Evolutionary conservation across 2,329 filamentous ascomycete genomes (phyloP).

Genomic region (Monilinia laxa): DNA sequence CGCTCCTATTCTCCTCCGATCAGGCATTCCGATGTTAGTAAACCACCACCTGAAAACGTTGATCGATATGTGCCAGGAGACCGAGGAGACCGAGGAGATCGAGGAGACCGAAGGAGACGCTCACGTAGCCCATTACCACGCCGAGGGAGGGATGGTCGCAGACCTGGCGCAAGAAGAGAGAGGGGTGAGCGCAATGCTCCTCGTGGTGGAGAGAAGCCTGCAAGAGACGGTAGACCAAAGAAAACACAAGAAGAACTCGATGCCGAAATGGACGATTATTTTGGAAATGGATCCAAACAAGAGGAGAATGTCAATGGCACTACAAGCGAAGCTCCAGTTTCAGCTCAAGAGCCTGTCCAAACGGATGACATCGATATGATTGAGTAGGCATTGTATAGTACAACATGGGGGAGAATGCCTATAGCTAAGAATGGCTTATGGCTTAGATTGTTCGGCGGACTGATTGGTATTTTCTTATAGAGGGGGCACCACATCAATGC

Average conservation of each 20-base stretch:
- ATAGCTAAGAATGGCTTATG: background rate
- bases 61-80: constrained; percentile 42
- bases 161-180: constrained; percentile 47
- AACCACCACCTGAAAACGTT: constrained; percentile 39
- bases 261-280: constrained; percentile 97
- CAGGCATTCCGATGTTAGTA: constrained; percentile 41
- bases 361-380: constrained; percentile 70
- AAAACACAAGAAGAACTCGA: constrained; percentile 93
- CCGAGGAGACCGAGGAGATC: constrained; percentile 36
- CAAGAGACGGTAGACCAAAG: constrained; percentile 56
- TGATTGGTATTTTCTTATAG: background rate
- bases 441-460: background rate
- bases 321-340: constrained; percentile 34
- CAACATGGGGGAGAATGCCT: background rate
- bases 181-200: constrained; percentile 44
- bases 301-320: constrained; percentile 36
- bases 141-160: constrained; percentile 51
- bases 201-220: constrained; percentile 45
- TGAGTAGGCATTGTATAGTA: constrained; percentile 26
- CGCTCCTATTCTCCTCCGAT: constrained; percentile 58
- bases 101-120: constrained; percentile 41
- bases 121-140: constrained; percentile 61
- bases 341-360: constrained; percentile 37
- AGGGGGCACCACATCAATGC: background rate
- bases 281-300: constrained; percentile 50